Evolutionary conservation across 2,329 filamentous ascomycete genomes (phyloP).

Genomic region (Claviceps sorghi): DNA sequence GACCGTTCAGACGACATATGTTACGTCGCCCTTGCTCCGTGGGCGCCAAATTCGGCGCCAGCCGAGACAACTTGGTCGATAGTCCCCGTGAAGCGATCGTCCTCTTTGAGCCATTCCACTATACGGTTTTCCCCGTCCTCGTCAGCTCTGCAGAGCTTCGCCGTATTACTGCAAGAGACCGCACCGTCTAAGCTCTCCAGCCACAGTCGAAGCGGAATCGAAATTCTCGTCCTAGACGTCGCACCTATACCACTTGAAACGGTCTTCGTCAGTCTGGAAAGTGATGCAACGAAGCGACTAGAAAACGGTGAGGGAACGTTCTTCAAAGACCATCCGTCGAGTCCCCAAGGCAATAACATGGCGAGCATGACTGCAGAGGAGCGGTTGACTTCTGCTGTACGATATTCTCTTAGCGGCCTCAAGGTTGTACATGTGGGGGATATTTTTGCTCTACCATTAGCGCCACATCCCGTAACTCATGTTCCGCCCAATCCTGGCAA

Average conservation of each 20-base stretch:
- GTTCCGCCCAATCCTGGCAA: slow-evolving; percentile 70
- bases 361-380: slow-evolving; percentile 33
- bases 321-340: slow-evolving; percentile 45
- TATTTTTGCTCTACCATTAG: slow-evolving; percentile 59
- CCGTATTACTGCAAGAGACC: slow-evolving; percentile 54
- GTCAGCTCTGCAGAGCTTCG: slow-evolving; percentile 63
- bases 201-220: slow-evolving; percentile 62
- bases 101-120: slow-evolving; percentile 57
- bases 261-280: slow-evolving; percentile 75
- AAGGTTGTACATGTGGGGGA: slow-evolving; percentile 75
- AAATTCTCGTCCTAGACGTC: slow-evolving; percentile 71
- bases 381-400: slow-evolving; percentile 49
- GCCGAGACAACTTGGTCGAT: slow-evolving; percentile 69
- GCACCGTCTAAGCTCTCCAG: slow-evolving; percentile 62
- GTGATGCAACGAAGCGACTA: slow-evolving; percentile 61
- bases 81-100: slow-evolving; percentile 55
- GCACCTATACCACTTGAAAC: slow-evolving; percentile 68
- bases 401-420: slow-evolving; percentile 57
- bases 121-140: slow-evolving; percentile 65
- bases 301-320: slow-evolving; percentile 76
- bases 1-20: slow-evolving; percentile 27
- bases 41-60: slow-evolving; percentile 43
- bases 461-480: slow-evolving; percentile 77
- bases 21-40: slow-evolving; percentile 61
- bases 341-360: slow-evolving; percentile 22